These are phyloP conservation scores for Seiridium cupressi DNA, from an alignment of 2,329 filamentous ascomycete genomes.

Conservation along the genomic window DNA sequence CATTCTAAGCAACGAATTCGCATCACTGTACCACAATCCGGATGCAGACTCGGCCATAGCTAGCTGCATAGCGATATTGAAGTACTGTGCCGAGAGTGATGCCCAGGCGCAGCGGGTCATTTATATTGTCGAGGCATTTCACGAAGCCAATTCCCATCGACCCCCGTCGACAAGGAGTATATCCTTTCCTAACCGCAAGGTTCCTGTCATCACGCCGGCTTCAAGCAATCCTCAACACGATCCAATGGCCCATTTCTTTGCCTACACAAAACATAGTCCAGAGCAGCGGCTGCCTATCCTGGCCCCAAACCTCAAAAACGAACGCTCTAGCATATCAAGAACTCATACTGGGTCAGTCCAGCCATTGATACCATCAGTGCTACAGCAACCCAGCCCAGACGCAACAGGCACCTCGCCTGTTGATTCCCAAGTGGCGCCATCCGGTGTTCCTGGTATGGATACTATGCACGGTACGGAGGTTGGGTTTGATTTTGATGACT, in stretches of 20 bases:
- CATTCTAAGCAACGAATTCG: conserved; percentile 56
- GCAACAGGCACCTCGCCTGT: conserved; percentile 20
- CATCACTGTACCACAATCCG: conserved; percentile 43
- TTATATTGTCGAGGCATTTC: conserved; percentile 49
- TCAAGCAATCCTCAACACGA: conserved; percentile 22
- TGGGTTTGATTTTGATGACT: conserved; percentile 34
- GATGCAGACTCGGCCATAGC: conserved; percentile 37
- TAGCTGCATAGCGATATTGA: conserved; percentile 46
- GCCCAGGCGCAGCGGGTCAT: conserved; percentile 47
- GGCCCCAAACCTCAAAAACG: conserved; percentile 15
- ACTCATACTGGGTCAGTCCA: conserved; percentile 12
- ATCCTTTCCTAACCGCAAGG: conserved; percentile 22
- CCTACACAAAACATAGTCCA: conserved; percentile 11
- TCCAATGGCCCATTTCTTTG: conserved; percentile 27
- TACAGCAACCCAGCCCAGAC: conserved; percentile 30
- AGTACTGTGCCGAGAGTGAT: conserved; percentile 46
- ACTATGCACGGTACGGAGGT: conserved; percentile 24
- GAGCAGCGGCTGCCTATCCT: conserved; percentile 11
- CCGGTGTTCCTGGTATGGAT: conserved; percentile 21
- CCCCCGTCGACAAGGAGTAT: conserved; percentile 20
- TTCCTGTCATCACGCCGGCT: conserved; percentile 24
- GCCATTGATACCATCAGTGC: conserved; percentile 20
- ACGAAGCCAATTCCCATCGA: conserved; percentile 34
- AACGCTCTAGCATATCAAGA: conserved; percentile 7
- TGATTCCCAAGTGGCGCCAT: conserved; percentile 16